phyloP scores from a whole-genome alignment of 176 grass and related monocot genomes.

The Luzula sylvatica region DNA sequence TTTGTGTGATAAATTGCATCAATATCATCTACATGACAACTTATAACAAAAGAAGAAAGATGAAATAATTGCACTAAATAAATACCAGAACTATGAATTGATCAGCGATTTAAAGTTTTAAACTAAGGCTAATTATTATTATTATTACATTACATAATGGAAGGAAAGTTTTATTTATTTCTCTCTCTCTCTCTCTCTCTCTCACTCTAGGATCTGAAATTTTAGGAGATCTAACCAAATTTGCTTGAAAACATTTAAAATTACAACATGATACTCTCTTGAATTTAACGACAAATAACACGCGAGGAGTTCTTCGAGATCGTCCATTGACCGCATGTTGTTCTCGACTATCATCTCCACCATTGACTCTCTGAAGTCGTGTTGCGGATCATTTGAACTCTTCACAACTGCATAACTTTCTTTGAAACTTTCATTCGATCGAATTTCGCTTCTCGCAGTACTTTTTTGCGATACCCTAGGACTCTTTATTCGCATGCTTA shows the following conservation, averaged over 20 bases:
- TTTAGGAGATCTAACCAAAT: slow-evolving; percentile 46
- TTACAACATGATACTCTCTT: slow-evolving; percentile 74
- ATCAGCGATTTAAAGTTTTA: not conserved
- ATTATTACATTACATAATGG: slow-evolving; percentile 21
- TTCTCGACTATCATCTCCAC: slow-evolving; percentile 88
- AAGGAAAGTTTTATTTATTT: not conserved
- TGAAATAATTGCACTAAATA: too few species aligned
- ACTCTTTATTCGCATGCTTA: slow-evolving; percentile 46
- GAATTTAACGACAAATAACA: slow-evolving; percentile 90
- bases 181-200: not conserved
- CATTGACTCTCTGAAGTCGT: slow-evolving; percentile 90
- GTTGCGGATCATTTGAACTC: slow-evolving; percentile 51
- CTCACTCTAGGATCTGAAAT: slow-evolving; percentile 37
- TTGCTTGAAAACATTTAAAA: slow-evolving; percentile 75
- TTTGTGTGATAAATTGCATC: too few species aligned
- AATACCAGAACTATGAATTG: too few species aligned
- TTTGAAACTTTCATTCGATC: slow-evolving; percentile 13
- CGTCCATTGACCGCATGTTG: slow-evolving; percentile 45
- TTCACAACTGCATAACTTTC: slow-evolving; percentile 76
- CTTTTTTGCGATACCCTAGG: slow-evolving; percentile 26
- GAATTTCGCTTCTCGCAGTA: not conserved
- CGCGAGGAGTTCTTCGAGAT: slow-evolving; percentile 90
- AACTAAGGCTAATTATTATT: not conserved
- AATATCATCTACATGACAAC: too few species aligned
- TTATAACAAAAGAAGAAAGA: too few species aligned